Conservation (phyloP, 192 early-diverging fungal species). For the Coemansia guatemalensis region DNA sequence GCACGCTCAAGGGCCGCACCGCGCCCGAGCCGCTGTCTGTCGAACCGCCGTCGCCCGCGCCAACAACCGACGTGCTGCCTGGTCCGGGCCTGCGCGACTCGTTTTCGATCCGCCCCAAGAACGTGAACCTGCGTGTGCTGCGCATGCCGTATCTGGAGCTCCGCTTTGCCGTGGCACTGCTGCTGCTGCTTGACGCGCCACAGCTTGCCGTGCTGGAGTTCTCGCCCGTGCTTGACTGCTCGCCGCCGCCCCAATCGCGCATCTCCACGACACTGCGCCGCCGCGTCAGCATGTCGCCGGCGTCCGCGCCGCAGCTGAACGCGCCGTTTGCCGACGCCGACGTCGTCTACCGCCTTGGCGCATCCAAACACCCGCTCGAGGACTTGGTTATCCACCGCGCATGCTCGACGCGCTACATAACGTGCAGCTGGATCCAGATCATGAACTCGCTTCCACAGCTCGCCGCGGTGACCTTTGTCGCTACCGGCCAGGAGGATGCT, state of each 20-base stretch:
- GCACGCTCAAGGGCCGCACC: constrained; percentile 7
- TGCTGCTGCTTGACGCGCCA: constrained; percentile 30
- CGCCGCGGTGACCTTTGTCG: constrained; percentile 34
- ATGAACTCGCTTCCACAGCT: constrained; percentile 37
- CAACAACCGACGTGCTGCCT: constrained; percentile 16
- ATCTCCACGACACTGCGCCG: constrained; percentile 38
- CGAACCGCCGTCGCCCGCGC: not conserved
- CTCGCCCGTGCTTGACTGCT: constrained; percentile 18
- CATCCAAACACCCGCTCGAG: constrained; percentile 37
- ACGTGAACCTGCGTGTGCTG: constrained; percentile 30
- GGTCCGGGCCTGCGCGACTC: constrained; percentile 22
- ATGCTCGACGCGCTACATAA: constrained; percentile 41
- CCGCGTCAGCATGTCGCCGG: constrained; percentile 21
- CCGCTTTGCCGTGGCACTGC: constrained; percentile 26
- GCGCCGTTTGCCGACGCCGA: constrained; percentile 42
- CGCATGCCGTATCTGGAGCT: constrained; percentile 43
- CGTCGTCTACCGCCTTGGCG: constrained; percentile 29
- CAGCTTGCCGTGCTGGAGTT: constrained; percentile 45
- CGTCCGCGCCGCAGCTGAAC: constrained; percentile 22
- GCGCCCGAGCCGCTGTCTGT: not conserved
- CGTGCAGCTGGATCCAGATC: constrained; percentile 46
- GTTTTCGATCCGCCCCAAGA: constrained; percentile 26
- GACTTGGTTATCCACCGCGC: constrained; percentile 43
- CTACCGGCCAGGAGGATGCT: constrained; percentile 31
- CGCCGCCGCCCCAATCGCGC: constrained; percentile 11